Percentiles rank a stretch among this genome's conserved stretches.
These are phyloP conservation scores for Pseudogymnoascus destructans DNA, from an alignment of 2,329 filamentous ascomycete species.

Conservation along the genomic window DNA sequence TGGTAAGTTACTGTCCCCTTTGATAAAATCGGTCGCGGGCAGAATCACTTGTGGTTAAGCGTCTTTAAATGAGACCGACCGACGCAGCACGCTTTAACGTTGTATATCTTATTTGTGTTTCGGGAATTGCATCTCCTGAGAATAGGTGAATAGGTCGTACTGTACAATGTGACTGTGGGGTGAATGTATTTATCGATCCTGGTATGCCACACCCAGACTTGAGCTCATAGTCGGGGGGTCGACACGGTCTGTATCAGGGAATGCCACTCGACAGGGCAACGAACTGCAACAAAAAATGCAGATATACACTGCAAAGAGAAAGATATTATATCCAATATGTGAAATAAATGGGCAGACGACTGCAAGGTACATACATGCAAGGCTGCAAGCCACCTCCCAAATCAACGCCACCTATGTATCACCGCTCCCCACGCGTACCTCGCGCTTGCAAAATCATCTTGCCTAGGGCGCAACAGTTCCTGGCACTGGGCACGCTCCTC, in stretches of 20 bases:
- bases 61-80: no score
- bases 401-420: background rate
- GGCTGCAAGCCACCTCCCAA: background rate
- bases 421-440: background rate
- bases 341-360: background rate
- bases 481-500: background rate
- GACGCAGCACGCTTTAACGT: no score
- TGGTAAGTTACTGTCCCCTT: no score
- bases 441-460: background rate
- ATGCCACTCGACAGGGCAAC: background rate
- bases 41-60: no score
- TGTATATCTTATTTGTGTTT: background rate
- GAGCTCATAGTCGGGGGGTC: background rate
- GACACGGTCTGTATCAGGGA: no score
- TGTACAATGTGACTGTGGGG: background rate
- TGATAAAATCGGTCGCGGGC: no score
- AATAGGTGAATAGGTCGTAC: no score
- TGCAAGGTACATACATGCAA: background rate
- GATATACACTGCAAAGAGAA: background rate
- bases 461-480: background rate
- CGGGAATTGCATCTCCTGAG: background rate
- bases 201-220: background rate
- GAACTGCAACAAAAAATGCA: background rate
- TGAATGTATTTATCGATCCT: background rate
- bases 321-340: background rate